Evolutionary conservation across 1,284 basidiomycete genomes (phyloP).

Genomic region (Pholiota adiposa): DNA sequence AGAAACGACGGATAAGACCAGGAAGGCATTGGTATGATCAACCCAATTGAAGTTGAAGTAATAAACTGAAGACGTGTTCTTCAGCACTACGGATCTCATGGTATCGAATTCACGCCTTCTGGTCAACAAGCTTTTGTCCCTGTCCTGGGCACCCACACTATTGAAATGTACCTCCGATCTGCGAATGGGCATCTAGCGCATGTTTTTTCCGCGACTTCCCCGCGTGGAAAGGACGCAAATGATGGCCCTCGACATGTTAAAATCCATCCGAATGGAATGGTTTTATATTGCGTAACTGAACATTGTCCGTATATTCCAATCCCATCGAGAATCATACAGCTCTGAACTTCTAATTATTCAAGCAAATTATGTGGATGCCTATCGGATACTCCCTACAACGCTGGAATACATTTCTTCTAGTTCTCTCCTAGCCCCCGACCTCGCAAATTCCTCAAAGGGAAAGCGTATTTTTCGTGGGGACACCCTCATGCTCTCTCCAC

Average conservation of each 20-base stretch:
- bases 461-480: constrained; percentile 43
- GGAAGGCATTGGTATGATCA: constrained; percentile 44
- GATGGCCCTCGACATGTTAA: constrained; percentile 55
- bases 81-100: constrained; percentile 53
- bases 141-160: constrained; percentile 48
- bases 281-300: constrained; percentile 53
- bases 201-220: constrained; percentile 40
- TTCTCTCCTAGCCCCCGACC: constrained; percentile 30
- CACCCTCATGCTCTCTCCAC: constrained; percentile 46
- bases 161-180: constrained; percentile 47
- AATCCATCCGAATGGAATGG: constrained; percentile 49
- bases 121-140: constrained; percentile 45
- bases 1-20: constrained; percentile 48
- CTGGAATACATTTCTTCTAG: constrained; percentile 41
- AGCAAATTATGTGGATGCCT: constrained; percentile 51
- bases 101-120: constrained; percentile 45
- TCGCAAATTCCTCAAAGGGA: constrained; percentile 7
- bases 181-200: constrained; percentile 38
- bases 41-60: not conserved
- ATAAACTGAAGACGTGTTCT: not conserved
- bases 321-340: not conserved
- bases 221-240: constrained; percentile 35
- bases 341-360: not conserved
- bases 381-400: constrained; percentile 37
- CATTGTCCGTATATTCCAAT: constrained; percentile 35